Evolutionary conservation across 2,329 filamentous ascomycete genomes (phyloP), one percentile per base, ranked within the genome.

Genomic region (Epichloe amarillans): DNA sequence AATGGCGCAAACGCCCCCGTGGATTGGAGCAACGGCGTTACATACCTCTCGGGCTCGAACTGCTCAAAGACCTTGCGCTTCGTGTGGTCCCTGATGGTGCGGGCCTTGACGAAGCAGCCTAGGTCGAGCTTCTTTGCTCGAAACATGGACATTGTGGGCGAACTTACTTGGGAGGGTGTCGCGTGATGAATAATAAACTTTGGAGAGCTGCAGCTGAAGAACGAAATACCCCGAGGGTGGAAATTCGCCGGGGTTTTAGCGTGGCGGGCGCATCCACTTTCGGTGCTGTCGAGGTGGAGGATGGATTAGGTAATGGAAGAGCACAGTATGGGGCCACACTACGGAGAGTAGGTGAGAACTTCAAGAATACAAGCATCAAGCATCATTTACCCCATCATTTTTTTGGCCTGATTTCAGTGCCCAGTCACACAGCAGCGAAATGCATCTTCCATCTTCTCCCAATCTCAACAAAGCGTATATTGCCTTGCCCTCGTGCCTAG

Each of bases 1-100:
- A 33, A 11, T 46, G 30, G 43, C 44, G 35, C 33, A 36, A 3
- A 26, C 4, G 15, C 30, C 30, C 30, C 19, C 10, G n/a, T n/a
- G 17, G 12, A n/a, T 26, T 42, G 35, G 19, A 7, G 15, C 14
- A 33, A 17, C 5, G 40, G 15, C 14, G 43, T 5, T 26, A 26
- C 67, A 56, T 74, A 94, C 90, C 91, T 84, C 71, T 96, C 86
- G 4, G 89, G 81, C 73, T 98, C 93, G 64, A 84, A 74, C 65
- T 88, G 76, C 64, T 85, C 86, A 63, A 90, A 96, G 53, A 89
- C 87, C 72, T 94, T 91, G 62, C 93, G 86, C 80, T 97, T 98
- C 50, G 89, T 90, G 72, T 97, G 88, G 69, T 98, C 93, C 61
- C 93, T 88, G 65, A 98, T 85, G 58, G 87, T 79, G 58, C 84